Base-by-base conservation (phyloP, 2,329 filamentous ascomycete genomes). In the Aspergillus niger region DNA sequence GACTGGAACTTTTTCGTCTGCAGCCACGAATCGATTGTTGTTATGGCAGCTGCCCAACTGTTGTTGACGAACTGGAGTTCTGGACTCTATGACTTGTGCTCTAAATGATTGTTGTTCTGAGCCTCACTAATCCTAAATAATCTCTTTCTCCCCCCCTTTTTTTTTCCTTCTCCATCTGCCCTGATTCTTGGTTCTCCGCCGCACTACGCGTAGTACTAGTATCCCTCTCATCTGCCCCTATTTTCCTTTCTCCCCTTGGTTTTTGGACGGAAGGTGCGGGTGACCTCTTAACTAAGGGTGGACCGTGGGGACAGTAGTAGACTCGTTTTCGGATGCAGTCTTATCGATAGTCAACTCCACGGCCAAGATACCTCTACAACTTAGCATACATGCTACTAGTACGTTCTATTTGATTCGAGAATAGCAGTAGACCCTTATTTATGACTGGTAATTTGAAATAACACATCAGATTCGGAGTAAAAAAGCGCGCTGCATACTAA, bases 21-120 rank as follows among this genome's bases (percentile, higher is more conserved):
- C 47, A 50, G 47, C 26, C 47, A 50, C 47, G 47, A 50, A 50
- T 50, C 28, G 47, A 43, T 36, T 57, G 51, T 59, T 59, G 57
- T 53, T 59, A 54, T 54, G 57, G 57, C 57, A 59, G 57, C 57
- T 43, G 51, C 39, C 39, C 47, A 41, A 57, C 36, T 10, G 28
- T 36, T 36, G 11, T 36, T 36, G 32, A 36, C 11, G 32, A 36
- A 36, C 32, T 36, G 32, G 32, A 36, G 32, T 36, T 15, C 32
- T 36, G 32, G 26, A 26, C 32, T 36, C 8, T 49, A 15, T 26
- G 13, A 20, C 20, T 20, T 20, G 20, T 20, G 20, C 20, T 20
- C 20, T 55, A 28, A 13, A 36, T 36, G 13, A 36, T 36, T 5
- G 11, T 36, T 13, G 11, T 36, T 36, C 11, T 36, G 32, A 36